Base-by-base conservation (phyloP, 176 grass and related monocot genomes). In the Avena atlantica region DNA sequence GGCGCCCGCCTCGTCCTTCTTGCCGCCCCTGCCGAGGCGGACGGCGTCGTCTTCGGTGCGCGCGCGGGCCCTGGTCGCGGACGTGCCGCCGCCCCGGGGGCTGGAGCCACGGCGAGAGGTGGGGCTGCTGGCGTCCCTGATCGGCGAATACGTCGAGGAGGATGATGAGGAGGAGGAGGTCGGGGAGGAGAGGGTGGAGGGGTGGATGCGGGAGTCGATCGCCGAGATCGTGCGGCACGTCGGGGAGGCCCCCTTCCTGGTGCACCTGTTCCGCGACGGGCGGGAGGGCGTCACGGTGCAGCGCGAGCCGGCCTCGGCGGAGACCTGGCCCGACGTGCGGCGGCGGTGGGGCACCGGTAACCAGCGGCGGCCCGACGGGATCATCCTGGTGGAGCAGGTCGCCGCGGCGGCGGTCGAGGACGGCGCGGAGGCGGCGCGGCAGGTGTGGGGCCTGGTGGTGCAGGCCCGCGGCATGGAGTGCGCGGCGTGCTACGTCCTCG, bases 341-440 rank as follows among this genome's bases (percentile, higher is more conserved):
- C 91, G 89, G 58, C 56, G 91, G 56, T 98, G 96, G 96, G 81
- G 48, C 8, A 3, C 79, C 0, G 84, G 88, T 6, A 49, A 66
- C 44, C 79, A 81, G 75, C 93, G 84, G 3, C 77, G 69, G 53
- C 96, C 96, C 3, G 96, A 95, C 66, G 96, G 91, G 29, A 86
- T 98, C 84, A 95, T 98, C 60, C 90, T 98, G 9, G 90, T 95
- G 12, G 91, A 95, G 74, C 85, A 86, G 80, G 42, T 98, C 20
- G 81, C 58, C 12, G 89, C 69, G 14, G 79, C 67, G 52, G 86
- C 36, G 70, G 59, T 12, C 37, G 92, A 83, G 84, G 70, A 62
- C 9, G 11, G 77, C 52, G 40, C 60, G 2, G 84, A 83, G 61
- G 48, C 89, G 45, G 83, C 81, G 37, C 19, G 74, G 51, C 45